phyloP scores from a whole-genome alignment of 768 basidiomycete genomes.

The Hypholoma sublateritium region DNA sequence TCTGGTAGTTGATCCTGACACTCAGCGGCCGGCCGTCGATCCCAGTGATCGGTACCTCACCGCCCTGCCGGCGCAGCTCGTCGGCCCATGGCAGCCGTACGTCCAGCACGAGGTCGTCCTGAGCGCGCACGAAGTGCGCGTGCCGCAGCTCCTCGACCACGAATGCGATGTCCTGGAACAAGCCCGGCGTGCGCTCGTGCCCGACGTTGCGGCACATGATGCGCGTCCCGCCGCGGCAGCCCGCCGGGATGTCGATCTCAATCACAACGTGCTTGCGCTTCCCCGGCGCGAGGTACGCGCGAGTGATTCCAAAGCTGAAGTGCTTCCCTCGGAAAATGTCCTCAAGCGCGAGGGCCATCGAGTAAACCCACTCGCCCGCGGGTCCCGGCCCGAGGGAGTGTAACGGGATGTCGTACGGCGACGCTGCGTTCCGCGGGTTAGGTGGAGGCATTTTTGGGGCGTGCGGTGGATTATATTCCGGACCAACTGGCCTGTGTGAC shows the following conservation, averaged over 20 bases:
- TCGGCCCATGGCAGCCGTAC: constrained; percentile 60
- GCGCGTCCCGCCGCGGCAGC: constrained; percentile 59
- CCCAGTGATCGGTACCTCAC: constrained; percentile 50
- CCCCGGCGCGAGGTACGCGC: constrained; percentile 45
- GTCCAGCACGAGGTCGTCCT: constrained; percentile 56
- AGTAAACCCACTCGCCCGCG: constrained; percentile 67
- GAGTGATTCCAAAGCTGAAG: constrained; percentile 60
- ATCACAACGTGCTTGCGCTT: constrained; percentile 52
- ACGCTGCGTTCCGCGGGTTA: constrained; percentile 6
- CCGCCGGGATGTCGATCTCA: constrained; percentile 59
- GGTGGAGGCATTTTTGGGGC: background rate
- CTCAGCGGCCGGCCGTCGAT: constrained; percentile 57
- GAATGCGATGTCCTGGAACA: constrained; percentile 67
- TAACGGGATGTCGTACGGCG: constrained; percentile 38
- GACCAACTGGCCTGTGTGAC: background rate
- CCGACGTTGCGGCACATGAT: constrained; percentile 64
- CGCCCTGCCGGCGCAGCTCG: constrained; percentile 43
- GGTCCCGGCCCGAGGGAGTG: constrained; percentile 39
- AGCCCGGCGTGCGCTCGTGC: constrained; percentile 58
- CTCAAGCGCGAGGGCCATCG: constrained; percentile 58
- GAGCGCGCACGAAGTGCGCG: constrained; percentile 53
- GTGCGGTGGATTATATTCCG: background rate
- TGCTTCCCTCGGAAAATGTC: constrained; percentile 58
- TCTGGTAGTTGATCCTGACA: constrained; percentile 52
- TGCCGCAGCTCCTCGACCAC: constrained; percentile 61